These are phyloP conservation scores for Zanthoxylum bungeanum DNA, from an alignment of 345 rosid species.

Conservation along the genomic window DNA sequence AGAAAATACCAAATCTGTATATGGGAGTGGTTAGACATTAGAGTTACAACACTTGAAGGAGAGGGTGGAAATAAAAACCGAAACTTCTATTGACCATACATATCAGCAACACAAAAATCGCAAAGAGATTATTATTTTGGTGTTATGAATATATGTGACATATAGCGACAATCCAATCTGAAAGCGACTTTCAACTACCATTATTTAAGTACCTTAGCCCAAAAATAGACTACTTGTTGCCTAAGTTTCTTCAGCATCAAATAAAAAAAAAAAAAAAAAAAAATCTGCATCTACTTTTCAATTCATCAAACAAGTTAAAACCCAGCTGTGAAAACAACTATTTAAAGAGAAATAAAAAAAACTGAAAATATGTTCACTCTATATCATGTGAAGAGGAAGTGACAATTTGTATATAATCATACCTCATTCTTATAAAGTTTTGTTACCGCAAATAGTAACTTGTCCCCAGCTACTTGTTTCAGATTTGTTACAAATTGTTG, in stretches of 20 bases:
- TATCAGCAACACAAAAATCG: neutral
- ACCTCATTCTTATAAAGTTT: constrained; percentile 13
- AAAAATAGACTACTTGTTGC: neutral
- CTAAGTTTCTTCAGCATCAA: neutral
- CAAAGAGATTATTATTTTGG: neutral
- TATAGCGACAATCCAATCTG: neutral
- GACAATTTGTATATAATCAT: neutral
- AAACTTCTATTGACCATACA: neutral
- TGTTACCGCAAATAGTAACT: neutral
- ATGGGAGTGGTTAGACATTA: neutral
- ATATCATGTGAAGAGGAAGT: neutral
- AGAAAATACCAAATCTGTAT: neutral
- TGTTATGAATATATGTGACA: neutral
- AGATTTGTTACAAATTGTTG: neutral
- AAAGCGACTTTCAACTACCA: neutral
- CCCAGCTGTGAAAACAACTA: neutral
- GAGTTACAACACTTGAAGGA: neutral
- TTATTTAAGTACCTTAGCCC: neutral
- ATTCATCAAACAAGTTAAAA: no score
- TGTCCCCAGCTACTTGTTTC: constrained; percentile 13
- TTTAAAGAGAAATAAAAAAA: neutral
- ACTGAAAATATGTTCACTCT: neutral
- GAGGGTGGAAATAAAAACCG: neutral
- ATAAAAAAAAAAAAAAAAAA: neutral
- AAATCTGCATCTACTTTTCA: no score